These are phyloP conservation scores for Trypanosoma conorhini DNA, from an alignment of 208 protist species.

Conservation along the genomic window DNA sequence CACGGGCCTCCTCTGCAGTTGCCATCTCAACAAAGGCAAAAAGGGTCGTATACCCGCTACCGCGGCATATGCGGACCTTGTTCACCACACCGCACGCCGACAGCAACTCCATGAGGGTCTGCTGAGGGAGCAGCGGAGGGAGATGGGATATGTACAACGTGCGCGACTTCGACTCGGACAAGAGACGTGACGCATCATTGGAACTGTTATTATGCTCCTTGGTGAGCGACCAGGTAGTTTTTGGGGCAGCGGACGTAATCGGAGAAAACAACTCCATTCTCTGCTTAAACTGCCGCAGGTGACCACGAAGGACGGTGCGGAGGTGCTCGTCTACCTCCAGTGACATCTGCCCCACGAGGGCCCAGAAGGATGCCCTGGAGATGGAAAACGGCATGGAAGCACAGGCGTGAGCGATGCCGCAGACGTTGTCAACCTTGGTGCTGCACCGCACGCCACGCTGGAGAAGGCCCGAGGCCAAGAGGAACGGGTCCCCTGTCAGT, in stretches of 20 bases:
- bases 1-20: constrained; percentile 48
- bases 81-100: constrained; percentile 57
- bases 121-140: constrained; percentile 54
- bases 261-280: constrained; percentile 26
- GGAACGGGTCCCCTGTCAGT: constrained; percentile 75
- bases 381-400: constrained; percentile 41
- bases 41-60: constrained; percentile 61
- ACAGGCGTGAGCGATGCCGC: constrained; percentile 69
- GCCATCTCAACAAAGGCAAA: constrained; percentile 90
- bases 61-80: constrained; percentile 77
- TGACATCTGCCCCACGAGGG: constrained; percentile 47
- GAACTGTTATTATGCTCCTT: too few species aligned
- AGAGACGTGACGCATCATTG: neutral
- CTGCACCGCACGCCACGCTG: constrained; percentile 42
- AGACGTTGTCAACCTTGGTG: constrained; percentile 74
- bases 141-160: constrained; percentile 83
- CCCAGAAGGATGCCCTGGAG: constrained; percentile 81
- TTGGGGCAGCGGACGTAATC: neutral
- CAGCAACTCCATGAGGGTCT: constrained; percentile 61
- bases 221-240: neutral
- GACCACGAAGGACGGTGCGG: constrained; percentile 39
- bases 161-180: constrained; percentile 46
- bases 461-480: constrained; percentile 60
- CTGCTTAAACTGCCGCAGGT: constrained; percentile 60
- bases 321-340: constrained; percentile 29